Base-by-base conservation (phyloP, 768 basidiomycete genomes). In the Tremella fuciformis region DNA sequence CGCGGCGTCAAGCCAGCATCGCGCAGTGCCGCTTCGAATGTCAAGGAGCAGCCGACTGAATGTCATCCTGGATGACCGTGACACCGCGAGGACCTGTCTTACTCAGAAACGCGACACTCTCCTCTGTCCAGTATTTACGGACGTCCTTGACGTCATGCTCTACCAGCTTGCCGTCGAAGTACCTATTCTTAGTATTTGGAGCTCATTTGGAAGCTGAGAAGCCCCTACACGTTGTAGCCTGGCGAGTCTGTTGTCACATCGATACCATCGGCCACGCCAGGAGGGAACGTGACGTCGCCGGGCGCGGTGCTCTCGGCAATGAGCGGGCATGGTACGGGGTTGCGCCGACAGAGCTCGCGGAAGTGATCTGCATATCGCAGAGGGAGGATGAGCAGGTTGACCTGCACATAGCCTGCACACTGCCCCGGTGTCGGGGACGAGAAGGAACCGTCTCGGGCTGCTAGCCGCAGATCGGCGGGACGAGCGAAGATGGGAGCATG, bases 321-420 rank as follows among this genome's bases (percentile, higher is more conserved):
- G 7, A 71, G 50, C 3, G 70, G 70, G 39, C 72, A 74, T n/a
- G 68, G 62, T 6, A 72, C 68, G 0, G 73, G 73, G 25, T 75
- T 75, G 13, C 64, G 65, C n/a, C 46, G 37, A 50, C 73, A 75
- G 0, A 75, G 55, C 4, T 40, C 38, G 13, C 73, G 55, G 39
- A 75, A 75, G 59, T 75, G 69, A 34, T 40, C 55, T 7, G 69
- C 73, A 50, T 65, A 69, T 46, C 46, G 57, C 13, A 44, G 2
- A 6, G 66, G 69, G 0, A 75, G 50, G 56, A 70, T 54, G 53
- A 75, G 48, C 3, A 75, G 51, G 62, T 75, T 75, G 3, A 62
- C 70, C 41, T 75, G 73, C 0, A 64, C 64, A 49, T 55, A 48
- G 11, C 61, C 68, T 34, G 6, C 29, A 34, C 29, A 34, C 29